Evolutionary conservation across 768 basidiomycete species (phyloP).

Genomic region (Cyclocybe aegerita): DNA sequence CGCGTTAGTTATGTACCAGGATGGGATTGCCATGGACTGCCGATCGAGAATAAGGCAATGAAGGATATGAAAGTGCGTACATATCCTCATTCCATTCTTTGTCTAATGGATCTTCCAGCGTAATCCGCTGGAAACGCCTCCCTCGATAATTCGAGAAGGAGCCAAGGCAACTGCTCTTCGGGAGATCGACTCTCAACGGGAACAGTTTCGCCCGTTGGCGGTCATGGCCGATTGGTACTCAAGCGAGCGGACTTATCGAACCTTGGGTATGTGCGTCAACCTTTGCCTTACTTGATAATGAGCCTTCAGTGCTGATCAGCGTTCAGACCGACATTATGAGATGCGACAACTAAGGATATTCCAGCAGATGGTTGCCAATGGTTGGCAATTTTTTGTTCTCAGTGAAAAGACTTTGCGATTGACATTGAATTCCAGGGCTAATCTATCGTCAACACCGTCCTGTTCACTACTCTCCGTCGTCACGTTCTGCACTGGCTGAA

Average conservation of each 20-base stretch:
- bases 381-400: constrained; percentile 33
- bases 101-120: too few species aligned
- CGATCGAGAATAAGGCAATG: constrained; percentile 94
- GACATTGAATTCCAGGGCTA: constrained; percentile 46
- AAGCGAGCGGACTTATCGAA: constrained; percentile 70
- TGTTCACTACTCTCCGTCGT: constrained; percentile 94
- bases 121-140: constrained; percentile 53
- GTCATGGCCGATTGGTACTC: constrained; percentile 91
- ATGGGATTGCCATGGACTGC: constrained; percentile 98
- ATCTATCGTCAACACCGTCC: constrained; percentile 88
- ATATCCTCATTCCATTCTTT: too few species aligned
- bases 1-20: constrained; percentile 81
- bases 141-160: constrained; percentile 62
- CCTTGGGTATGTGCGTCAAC: constrained; percentile 60
- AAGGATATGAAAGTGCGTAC: constrained; percentile 64
- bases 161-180: constrained; percentile 72
- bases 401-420: neutral
- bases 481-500: constrained; percentile 91
- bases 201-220: constrained; percentile 78
- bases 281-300: neutral
- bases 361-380: constrained; percentile 83
- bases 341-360: constrained; percentile 86
- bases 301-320: neutral
- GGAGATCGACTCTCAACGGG: constrained; percentile 73
- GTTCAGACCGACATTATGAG: constrained; percentile 80